Conservation (phyloP, 2,329 filamentous ascomycete genomes). For the Scleromitrula shiraiana region DNA sequence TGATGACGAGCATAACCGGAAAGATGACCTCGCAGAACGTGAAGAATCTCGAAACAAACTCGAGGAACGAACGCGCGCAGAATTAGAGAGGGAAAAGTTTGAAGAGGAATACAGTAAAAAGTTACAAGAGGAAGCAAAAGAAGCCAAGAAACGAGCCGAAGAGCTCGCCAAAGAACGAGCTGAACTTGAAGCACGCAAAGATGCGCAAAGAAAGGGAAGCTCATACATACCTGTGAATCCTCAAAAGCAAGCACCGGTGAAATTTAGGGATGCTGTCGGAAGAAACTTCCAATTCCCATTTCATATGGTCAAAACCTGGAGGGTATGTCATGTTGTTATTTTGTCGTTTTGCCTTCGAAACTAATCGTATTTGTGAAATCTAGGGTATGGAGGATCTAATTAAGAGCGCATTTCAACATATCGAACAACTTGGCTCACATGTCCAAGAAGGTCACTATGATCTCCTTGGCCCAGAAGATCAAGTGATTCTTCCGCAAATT, state of each 20-base stretch:
- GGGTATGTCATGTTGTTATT: constrained; percentile 42
- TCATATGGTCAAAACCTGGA: constrained; percentile 75
- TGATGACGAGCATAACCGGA: not conserved
- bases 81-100: not conserved
- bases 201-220: not conserved
- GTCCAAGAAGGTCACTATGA: constrained; percentile 76
- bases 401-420: constrained; percentile 72
- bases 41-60: not conserved
- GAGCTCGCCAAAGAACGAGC: not conserved
- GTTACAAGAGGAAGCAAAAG: not conserved
- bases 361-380: not conserved
- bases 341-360: constrained; percentile 20
- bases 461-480: constrained; percentile 66
- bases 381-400: constrained; percentile 82
- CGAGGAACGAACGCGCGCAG: not conserved
- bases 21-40: too few relatives aligned
- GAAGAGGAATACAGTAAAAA: not conserved
- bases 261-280: constrained; percentile 85
- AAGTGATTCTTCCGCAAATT: constrained; percentile 73
- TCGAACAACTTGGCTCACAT: constrained; percentile 67
- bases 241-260: constrained; percentile 23
- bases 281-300: constrained; percentile 90
- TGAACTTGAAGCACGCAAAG: not conserved
- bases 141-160: not conserved
- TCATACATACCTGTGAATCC: not conserved